A percentile compares a stretch with the other conserved stretches of the same genome.
These are phyloP conservation scores for Penicillium mononematosum DNA, from an alignment of 495 filamentous ascomycete species.

Conservation along the genomic window DNA sequence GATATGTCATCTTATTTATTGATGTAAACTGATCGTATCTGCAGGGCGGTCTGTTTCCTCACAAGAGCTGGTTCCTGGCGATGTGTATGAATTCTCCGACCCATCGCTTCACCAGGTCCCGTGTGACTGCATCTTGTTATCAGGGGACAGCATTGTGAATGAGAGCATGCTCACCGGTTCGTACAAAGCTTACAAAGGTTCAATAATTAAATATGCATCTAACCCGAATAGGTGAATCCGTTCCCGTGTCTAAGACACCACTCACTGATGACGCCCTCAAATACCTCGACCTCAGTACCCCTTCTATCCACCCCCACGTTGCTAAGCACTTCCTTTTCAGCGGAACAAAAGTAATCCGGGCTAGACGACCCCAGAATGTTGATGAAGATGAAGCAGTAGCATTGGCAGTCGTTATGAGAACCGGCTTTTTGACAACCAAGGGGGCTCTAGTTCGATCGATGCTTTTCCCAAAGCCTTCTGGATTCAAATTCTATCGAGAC, in stretches of 20 bases:
- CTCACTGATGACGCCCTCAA: constrained; percentile 78
- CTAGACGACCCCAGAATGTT: constrained; percentile 79
- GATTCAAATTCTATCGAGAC: constrained; percentile 97
- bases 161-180: constrained; percentile 97
- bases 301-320: constrained; percentile 73
- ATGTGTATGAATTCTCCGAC: constrained; percentile 97
- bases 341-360: constrained; percentile 93
- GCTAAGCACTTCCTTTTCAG: constrained; percentile 89
- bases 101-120: constrained; percentile 92
- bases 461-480: constrained; percentile 97
- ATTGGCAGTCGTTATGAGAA: constrained; percentile 86
- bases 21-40: constrained; percentile 10
- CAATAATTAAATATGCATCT: constrained; percentile 11
- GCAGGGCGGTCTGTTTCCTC: constrained; percentile 83
- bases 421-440: constrained; percentile 96
- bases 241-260: constrained; percentile 90
- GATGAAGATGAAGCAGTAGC: constrained; percentile 88
- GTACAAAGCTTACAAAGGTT: constrained; percentile 15
- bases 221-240: constrained; percentile 72
- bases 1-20: background rate
- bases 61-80: constrained; percentile 87
- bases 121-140: constrained; percentile 86
- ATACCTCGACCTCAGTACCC: constrained; percentile 69
- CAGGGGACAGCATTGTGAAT: constrained; percentile 97
- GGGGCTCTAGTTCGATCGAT: constrained; percentile 95